These are phyloP conservation scores for Dunaliella primolecta DNA, from an alignment of 139 green algal genomes.

Conservation along the genomic window DNA sequence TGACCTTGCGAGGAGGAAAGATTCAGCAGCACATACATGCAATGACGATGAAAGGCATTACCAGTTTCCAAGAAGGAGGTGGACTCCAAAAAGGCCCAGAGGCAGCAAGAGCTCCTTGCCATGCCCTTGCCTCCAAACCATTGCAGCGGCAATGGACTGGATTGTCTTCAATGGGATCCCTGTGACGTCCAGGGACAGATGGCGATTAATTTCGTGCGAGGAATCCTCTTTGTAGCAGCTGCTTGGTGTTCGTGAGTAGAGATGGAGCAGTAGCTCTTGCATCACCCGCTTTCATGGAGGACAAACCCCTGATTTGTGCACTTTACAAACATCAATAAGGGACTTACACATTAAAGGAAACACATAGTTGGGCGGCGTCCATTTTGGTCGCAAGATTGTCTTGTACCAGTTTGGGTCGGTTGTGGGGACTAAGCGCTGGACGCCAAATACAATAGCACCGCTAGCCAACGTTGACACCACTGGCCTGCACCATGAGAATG, in stretches of 20 bases:
- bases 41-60: no score
- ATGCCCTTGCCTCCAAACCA: neutral
- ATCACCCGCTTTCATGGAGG: no score
- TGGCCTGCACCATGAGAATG: neutral
- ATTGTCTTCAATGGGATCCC: neutral
- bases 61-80: neutral
- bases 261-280: no score
- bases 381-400: neutral
- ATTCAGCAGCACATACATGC: no score
- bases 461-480: neutral
- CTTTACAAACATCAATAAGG: no score
- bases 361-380: neutral
- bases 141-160: neutral
- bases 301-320: no score
- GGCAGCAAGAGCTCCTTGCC: neutral
- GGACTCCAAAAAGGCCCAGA: neutral
- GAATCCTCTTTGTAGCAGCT: no score
- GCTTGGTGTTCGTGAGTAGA: no score
- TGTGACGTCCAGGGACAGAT: neutral
- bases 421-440: neutral
- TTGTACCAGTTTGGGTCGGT: neutral
- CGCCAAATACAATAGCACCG: neutral
- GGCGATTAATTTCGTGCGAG: no score
- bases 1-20: no score
- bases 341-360: neutral